phyloP scores from a whole-genome alignment of 2,329 filamentous ascomycete genomes.

The Dothistroma septosporum region DNA sequence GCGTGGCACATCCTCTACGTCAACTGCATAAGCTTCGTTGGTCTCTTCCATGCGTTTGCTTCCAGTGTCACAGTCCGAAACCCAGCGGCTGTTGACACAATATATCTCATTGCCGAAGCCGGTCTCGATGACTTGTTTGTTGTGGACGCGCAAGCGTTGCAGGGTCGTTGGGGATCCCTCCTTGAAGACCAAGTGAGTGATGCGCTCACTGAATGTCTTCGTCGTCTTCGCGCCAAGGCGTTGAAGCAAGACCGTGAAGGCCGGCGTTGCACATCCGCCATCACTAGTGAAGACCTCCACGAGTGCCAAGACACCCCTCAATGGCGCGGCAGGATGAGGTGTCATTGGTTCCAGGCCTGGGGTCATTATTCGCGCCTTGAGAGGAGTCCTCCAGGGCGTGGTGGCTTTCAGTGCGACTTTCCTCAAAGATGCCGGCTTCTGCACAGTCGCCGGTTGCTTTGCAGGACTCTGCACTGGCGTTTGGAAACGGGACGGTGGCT shows the following conservation, averaged over 20 bases:
- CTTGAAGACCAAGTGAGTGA: conserved; percentile 39
- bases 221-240: conserved; percentile 36
- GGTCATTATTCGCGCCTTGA: conserved; percentile 27
- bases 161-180: conserved; percentile 36
- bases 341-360: conserved; percentile 33
- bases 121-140: conserved; percentile 28
- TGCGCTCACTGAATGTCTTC: conserved; percentile 34
- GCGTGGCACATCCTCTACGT: conserved; percentile 31
- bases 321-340: conserved; percentile 34
- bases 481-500: conserved; percentile 26
- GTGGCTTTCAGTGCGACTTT: conserved; percentile 27
- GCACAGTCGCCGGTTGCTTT: conserved; percentile 28
- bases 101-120: conserved; percentile 27
- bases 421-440: conserved; percentile 29
- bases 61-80: conserved; percentile 34
- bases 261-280: conserved; percentile 34
- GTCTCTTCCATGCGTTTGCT: conserved; percentile 31
- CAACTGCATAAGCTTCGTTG: conserved; percentile 33
- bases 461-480: conserved; percentile 24
- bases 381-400: conserved; percentile 31
- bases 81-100: conserved; percentile 38
- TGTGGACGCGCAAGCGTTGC: conserved; percentile 32
- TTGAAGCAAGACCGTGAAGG: conserved; percentile 34
- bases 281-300: conserved; percentile 38
- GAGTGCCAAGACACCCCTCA: conserved; percentile 33